Base-by-base conservation (phyloP, 345 rosid genomes). In the Firmiana major region DNA sequence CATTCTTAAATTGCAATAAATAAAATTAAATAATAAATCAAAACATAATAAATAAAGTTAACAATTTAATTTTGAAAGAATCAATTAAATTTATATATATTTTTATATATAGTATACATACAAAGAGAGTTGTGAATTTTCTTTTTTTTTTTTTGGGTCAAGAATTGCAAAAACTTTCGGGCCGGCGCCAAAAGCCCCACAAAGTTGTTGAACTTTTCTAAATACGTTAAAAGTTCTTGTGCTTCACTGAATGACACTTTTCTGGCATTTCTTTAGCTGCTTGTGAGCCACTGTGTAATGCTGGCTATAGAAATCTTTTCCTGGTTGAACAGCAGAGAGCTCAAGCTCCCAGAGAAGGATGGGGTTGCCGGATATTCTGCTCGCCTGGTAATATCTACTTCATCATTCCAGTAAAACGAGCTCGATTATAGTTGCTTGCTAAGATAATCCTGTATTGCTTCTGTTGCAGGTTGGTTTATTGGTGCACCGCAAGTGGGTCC, bases 311-410 rank as follows among this genome's bases (percentile, higher is more conserved):
- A 84, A 94, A 89, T 87, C 83, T 94, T 73, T 94, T 91, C 84
- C 93, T 95, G 97, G 88, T 94, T 78, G 97, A 92, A 82, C 97
- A 94, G 75, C 97, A 94, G 85, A 89, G 98, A 85, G 90, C 81
- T 85, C 90, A 88, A 75, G 94, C 96, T 79, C 96, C 93, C 11
- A 94, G 86, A 85, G 97, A 89, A 90, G 97, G 98, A 31, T 92
- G 97, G 97, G 91, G 94, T 15, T 94, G 91, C 78, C 87, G 90
- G 80, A 79, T 94, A 77, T 46, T 91, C 63, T 94, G 94, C 89
- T 51, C 97, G 97, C 66, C 88, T 92, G 91, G 98, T 94, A 85
- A 86, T 26, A 40, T 24, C 43, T 7, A 63, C 43, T 62, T 71
- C n/a, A 24, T 11, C 10, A 22, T 16, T 70, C 51, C 65, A n/a